Evolutionary conservation across 306 rosid genomes (phyloP).

Genomic region (Luffa aegyptiaca): DNA sequence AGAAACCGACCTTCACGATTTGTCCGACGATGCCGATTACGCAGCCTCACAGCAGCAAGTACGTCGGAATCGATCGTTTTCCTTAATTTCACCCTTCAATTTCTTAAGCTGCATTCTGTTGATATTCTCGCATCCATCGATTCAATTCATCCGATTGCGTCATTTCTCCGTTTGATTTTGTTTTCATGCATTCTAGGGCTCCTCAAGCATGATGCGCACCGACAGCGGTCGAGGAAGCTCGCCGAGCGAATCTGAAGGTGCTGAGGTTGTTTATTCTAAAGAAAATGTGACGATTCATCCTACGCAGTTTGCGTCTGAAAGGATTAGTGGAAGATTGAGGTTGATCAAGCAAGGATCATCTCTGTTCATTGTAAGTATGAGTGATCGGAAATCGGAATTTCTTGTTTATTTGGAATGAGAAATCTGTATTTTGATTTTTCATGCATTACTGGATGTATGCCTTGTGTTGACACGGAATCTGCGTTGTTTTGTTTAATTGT

Average conservation of each 20-base stretch:
- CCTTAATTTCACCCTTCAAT: not conserved
- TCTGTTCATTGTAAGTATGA: slow-evolving; percentile 50
- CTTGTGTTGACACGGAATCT: not conserved
- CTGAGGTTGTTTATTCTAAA: slow-evolving; percentile 58
- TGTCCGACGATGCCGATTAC: slow-evolving; percentile 96
- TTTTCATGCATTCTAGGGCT: slow-evolving; percentile 30
- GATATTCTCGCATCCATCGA: slow-evolving; percentile 5
- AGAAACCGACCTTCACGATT: slow-evolving; percentile 78
- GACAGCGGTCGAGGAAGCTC: slow-evolving; percentile 59
- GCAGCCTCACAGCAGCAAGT: slow-evolving; percentile 88
- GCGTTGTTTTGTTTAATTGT: slow-evolving; percentile 11
- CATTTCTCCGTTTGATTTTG: slow-evolving; percentile 9
- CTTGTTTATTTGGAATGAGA: not conserved
- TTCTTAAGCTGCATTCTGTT: not conserved
- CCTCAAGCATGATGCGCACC: slow-evolving; percentile 52
- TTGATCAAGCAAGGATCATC: slow-evolving; percentile 68
- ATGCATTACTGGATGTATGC: not conserved
- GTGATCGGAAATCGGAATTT: not conserved
- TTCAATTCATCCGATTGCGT: not conserved
- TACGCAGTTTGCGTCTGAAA: slow-evolving; percentile 65
- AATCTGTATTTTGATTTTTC: not conserved
- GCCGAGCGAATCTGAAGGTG: slow-evolving; percentile 54
- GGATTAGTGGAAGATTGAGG: slow-evolving; percentile 83
- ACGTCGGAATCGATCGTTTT: not conserved
- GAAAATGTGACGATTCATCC: slow-evolving; percentile 98